These are phyloP conservation scores for Penicillium goetzii DNA, from an alignment of 495 filamentous ascomycete species.

Conservation along the genomic window DNA sequence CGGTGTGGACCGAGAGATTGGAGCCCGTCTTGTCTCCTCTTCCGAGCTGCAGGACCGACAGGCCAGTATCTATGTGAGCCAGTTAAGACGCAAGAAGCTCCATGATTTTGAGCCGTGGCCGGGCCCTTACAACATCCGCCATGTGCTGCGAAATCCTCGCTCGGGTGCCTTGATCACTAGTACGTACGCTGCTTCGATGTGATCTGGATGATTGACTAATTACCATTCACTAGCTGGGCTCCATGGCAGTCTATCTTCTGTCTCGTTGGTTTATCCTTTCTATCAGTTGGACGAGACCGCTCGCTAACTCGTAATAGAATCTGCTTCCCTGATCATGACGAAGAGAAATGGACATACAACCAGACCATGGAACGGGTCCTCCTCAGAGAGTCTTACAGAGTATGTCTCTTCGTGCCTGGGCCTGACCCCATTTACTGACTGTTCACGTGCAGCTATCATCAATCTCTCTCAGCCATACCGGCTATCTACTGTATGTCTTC, in stretches of 20 bases:
- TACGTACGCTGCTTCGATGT: constrained; percentile 22
- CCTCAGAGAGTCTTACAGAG: constrained; percentile 42
- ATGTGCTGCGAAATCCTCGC: constrained; percentile 40
- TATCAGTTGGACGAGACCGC: constrained; percentile 7
- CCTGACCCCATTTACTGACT: constrained; percentile 10
- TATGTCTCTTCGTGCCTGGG: constrained; percentile 17
- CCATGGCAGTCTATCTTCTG: constrained; percentile 37
- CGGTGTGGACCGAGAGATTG: constrained; percentile 36
- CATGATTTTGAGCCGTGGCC: constrained; percentile 43
- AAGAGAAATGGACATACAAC: constrained; percentile 41
- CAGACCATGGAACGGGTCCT: constrained; percentile 44
- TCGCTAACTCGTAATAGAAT: constrained; percentile 29
- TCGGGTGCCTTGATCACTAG: constrained; percentile 46
- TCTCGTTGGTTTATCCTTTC: constrained; percentile 36
- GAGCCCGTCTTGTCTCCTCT: constrained; percentile 18
- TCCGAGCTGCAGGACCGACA: constrained; percentile 31
- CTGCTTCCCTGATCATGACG: constrained; percentile 44
- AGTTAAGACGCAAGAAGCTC: constrained; percentile 36
- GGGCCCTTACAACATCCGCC: constrained; percentile 35
- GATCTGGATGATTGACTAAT: constrained; percentile 17
- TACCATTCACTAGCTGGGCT: constrained; percentile 32
- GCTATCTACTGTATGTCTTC: constrained; percentile 40
- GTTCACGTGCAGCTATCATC: constrained; percentile 39
- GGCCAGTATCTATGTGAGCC: constrained; percentile 38
- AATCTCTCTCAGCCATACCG: constrained; percentile 45